These are phyloP conservation scores for Pseudocercospora pini-densiflorae DNA, from an alignment of 2,329 filamentous ascomycete genomes.

Conservation along the genomic window DNA sequence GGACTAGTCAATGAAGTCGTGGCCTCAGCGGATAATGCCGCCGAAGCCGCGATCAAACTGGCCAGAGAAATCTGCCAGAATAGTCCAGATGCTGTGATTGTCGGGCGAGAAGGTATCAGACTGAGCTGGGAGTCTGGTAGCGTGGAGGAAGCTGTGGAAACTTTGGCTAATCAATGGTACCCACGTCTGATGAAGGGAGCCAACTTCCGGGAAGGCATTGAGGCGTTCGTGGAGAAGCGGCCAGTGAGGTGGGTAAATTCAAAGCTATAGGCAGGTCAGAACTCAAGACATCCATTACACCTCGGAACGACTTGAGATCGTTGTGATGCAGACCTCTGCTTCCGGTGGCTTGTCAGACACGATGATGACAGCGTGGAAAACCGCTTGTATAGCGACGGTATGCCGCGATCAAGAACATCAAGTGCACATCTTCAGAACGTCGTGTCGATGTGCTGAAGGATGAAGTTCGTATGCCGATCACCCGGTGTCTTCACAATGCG, in stretches of 20 bases:
- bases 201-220: slow-evolving; percentile 75
- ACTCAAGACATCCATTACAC: not conserved
- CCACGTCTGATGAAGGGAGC: slow-evolving; percentile 65
- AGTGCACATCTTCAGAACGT: too few species aligned
- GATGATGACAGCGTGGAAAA: too few species aligned
- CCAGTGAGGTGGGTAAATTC: slow-evolving; percentile 24
- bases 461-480: too few species aligned
- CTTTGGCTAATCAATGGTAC: slow-evolving; percentile 64
- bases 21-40: slow-evolving; percentile 41
- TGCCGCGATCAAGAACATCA: too few species aligned
- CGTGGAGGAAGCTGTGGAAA: slow-evolving; percentile 64
- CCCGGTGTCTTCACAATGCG: too few species aligned
- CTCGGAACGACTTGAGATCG: too few species aligned
- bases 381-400: too few species aligned
- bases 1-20: slow-evolving; percentile 71
- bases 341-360: too few species aligned
- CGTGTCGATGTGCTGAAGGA: too few species aligned
- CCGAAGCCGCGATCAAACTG: slow-evolving; percentile 63
- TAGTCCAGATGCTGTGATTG: slow-evolving; percentile 75
- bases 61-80: slow-evolving; percentile 62
- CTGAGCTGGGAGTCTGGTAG: slow-evolving; percentile 72
- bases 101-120: slow-evolving; percentile 70
- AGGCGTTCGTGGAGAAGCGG: slow-evolving; percentile 71
- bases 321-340: too few species aligned
- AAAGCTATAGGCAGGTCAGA: slow-evolving; percentile 20